phyloP scores from a whole-genome alignment of 2,329 filamentous ascomycete genomes.

The Lasiodiplodia citricola region DNA sequence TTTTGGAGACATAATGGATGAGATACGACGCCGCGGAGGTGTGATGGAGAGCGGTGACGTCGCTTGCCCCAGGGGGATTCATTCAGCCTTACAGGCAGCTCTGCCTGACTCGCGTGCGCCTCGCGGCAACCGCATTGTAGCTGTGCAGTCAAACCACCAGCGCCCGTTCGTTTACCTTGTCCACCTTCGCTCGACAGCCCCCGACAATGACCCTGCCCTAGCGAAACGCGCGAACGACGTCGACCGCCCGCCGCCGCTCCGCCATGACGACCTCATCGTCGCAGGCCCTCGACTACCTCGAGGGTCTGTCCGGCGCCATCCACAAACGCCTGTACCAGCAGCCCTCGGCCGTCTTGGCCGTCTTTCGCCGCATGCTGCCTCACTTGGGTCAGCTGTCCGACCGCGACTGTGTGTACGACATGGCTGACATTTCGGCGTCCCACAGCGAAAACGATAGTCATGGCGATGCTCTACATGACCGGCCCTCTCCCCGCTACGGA shows the following conservation, averaged over 20 bases:
- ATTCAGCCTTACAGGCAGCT: slow-evolving; percentile 13
- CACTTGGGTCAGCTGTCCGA: slow-evolving; percentile 69
- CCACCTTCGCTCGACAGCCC: slow-evolving; percentile 19
- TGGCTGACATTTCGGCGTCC: not conserved
- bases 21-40: not conserved
- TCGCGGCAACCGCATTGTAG: not conserved
- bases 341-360: slow-evolving; percentile 91
- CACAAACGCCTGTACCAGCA: slow-evolving; percentile 94
- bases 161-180: not conserved
- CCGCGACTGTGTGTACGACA: not conserved
- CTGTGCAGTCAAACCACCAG: not conserved
- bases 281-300: slow-evolving; percentile 84
- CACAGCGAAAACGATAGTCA: slow-evolving; percentile 90
- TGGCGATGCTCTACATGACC: slow-evolving; percentile 92
- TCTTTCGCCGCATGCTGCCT: slow-evolving; percentile 96
- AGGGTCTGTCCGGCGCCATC: slow-evolving; percentile 85
- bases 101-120: slow-evolving; percentile 4
- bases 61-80: slow-evolving; percentile 5
- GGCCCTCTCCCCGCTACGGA: slow-evolving; percentile 78
- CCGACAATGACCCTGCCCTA: slow-evolving; percentile 41
- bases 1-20: slow-evolving; percentile 35
- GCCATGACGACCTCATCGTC: slow-evolving; percentile 62
- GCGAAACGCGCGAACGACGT: not conserved
- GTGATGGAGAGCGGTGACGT: slow-evolving; percentile 12
- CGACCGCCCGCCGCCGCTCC: slow-evolving; percentile 43